Evolutionary conservation across 345 rosid species (phyloP), one percentile per base, ranked within the genome.

Genomic region (Dimocarpus longan): DNA sequence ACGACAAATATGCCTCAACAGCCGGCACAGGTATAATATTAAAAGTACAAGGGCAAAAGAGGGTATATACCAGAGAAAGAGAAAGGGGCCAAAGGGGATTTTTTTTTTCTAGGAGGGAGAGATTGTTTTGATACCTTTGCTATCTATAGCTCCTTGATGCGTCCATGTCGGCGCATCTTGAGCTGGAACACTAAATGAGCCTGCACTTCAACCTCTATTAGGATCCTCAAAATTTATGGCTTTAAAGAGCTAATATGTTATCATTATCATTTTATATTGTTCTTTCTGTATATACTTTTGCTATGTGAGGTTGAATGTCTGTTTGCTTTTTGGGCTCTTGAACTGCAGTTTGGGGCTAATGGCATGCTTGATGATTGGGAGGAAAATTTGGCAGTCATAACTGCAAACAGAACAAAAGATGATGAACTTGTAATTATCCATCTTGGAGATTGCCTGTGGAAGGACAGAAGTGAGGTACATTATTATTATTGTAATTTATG

Each of bases 331-430:
- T 82, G 77, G 26, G 10, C 28, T 62, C 67, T 71, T 77, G 32
- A 76, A 48, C 44, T 74, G 13, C 90, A 96, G 97, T 22, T 83
- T 79, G 91, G 90, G 79, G 72, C 90, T 74, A 91, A 86, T 84
- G 84, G 90, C 84, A 94, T 97, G 98, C 99, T 96, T 81, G 96
- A 97, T 76, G 94, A 87, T 60, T 97, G 99, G 99, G 99, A 94
- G 83, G 97, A 97, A 80, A 97, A 97, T 87, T 89, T 97, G 88
- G 98, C 98, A 75, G 91, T 93, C 44, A 94, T 97, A 83, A 85
- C 98, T 83, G 99, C 98, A 76, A 97, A 97, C 83, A 92, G 99
- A 86, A 97, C 98, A 64, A 85, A 93, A 80, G 98, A 89, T 86
- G 98, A 97, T 68, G 99, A 94, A 80, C 96, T 93, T 82, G 99